Evolutionary conservation across 495 filamentous ascomycete genomes (phyloP).

Genomic region (Trichocladium antarcticum): DNA sequence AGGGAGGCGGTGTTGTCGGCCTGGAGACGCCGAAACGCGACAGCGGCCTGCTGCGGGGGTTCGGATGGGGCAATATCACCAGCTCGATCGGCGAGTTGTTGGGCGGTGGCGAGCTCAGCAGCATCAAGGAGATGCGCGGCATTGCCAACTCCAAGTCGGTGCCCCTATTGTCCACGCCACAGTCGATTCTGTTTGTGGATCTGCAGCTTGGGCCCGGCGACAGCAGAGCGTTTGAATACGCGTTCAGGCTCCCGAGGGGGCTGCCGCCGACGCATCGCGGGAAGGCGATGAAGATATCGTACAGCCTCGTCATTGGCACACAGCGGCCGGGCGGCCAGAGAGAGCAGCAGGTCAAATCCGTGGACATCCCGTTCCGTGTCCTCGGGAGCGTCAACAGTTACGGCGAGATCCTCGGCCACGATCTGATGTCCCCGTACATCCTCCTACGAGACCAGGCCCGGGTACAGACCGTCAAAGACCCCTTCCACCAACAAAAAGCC

Average conservation of each 20-base stretch:
- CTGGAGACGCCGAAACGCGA: slow-evolving; percentile 64
- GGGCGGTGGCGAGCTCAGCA: slow-evolving; percentile 76
- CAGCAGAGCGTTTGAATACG: slow-evolving; percentile 74
- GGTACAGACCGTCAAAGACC: slow-evolving; percentile 40
- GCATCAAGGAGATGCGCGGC: slow-evolving; percentile 86
- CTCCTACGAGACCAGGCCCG: slow-evolving; percentile 75
- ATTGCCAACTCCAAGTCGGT: slow-evolving; percentile 68
- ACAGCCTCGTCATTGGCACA: slow-evolving; percentile 84
- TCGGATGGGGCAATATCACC: slow-evolving; percentile 83
- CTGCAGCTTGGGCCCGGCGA: slow-evolving; percentile 79
- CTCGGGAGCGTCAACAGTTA: slow-evolving; percentile 73
- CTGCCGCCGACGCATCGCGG: slow-evolving; percentile 85
- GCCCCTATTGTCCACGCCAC: slow-evolving; percentile 85
- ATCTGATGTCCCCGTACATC: slow-evolving; percentile 88
- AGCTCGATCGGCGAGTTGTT: slow-evolving; percentile 80
- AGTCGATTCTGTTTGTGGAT: slow-evolving; percentile 93
- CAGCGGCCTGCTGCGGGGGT: slow-evolving; percentile 68
- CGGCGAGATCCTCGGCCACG: slow-evolving; percentile 57
- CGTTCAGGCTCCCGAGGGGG: slow-evolving; percentile 73
- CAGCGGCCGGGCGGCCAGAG: slow-evolving; percentile 67
- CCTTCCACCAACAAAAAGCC: slow-evolving; percentile 8
- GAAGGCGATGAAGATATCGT: slow-evolving; percentile 86
- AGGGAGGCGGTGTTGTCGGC: slow-evolving; percentile 73
- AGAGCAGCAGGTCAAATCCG: slow-evolving; percentile 77
- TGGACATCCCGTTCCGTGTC: slow-evolving; percentile 90